Evolutionary conservation across 306 rosid genomes (phyloP).

Genomic region (Inga leiocalycina): DNA sequence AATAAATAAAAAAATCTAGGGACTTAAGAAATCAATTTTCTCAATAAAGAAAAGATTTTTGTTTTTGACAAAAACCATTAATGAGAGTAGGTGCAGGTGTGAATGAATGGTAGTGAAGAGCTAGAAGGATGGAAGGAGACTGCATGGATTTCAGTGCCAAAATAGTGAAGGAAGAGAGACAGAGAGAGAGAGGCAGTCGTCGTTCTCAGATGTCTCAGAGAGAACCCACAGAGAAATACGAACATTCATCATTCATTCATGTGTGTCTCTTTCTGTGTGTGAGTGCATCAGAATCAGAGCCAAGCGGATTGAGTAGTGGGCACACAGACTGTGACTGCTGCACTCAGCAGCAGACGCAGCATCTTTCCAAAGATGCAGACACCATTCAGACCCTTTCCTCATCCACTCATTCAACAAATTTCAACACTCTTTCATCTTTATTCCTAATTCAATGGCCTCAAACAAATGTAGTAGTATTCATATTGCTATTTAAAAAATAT

Average conservation of each 20-base stretch:
- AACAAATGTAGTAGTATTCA: too few relatives aligned
- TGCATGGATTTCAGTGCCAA: conserved; percentile 96
- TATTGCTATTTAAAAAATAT: too few relatives aligned
- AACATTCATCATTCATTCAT: conserved; percentile 50
- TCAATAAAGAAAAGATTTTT: too few relatives aligned
- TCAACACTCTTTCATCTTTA: too few relatives aligned
- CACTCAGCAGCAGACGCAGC: conserved; percentile 39
- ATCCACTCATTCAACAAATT: too few relatives aligned
- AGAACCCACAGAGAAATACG: background rate
- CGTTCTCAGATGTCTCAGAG: conserved; percentile 52
- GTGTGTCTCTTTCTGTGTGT: conserved; percentile 8
- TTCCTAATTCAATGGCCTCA: too few relatives aligned
- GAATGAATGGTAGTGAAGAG: conserved; percentile 61
- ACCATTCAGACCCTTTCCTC: conserved; percentile 58
- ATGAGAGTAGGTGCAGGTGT: background rate
- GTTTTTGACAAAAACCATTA: background rate
- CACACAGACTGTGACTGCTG: conserved; percentile 37
- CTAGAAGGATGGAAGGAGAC: background rate
- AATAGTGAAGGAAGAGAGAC: conserved; percentile 44
- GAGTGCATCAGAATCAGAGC: conserved; percentile 68
- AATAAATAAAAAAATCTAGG: too few relatives aligned
- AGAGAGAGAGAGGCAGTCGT: conserved; percentile 48
- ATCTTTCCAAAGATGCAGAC: conserved; percentile 67
- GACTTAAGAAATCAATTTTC: too few relatives aligned
- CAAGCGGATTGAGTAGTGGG: conserved; percentile 49